Evolutionary conservation across 805 yeast species (phyloP), one percentile per base, ranked within the genome.

Genomic region (Ogataea nonfermentans): DNA sequence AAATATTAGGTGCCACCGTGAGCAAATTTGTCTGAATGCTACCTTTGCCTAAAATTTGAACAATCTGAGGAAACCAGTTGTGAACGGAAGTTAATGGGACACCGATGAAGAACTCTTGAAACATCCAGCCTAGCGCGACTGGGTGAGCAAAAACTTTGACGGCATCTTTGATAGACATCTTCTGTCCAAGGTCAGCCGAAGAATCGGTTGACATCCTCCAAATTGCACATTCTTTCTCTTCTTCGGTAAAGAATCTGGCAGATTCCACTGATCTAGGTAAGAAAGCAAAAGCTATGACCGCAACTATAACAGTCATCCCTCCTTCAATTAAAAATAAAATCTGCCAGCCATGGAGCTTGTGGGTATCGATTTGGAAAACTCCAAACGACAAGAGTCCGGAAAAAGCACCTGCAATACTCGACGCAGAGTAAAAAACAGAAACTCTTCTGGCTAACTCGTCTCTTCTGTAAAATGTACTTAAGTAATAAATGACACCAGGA

Each of bases 61-160:
- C 58, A 43, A 67, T 67, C 47, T 71, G 77, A 3, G 78, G 76
- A 45, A 71, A 68, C 74, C 74, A 70, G 51, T 68, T 70, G 40
- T 67, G 66, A 42, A 68, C 63, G n/a, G 74, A 69, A 43, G 68
- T 70, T 24, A 72, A 53, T 2, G 77, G 77, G 16, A 72, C 77
- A 39, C 76, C 77, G 32, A 71, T 63, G 28, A 66, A 57, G 31
- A 71, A 53, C 57, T 72, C 76, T 24, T 51, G 45, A 9, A 70
- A 52, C 60, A 72, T 55, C 76, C 76, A 72, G 9, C 64, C 65
- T 36, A 67, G 47, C 9, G 68, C 61, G 7, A 70, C 63, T 5
- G 78, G 78, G 44, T 69, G 73, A 29, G 56, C 57, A 47, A 72
- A 70, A 8, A 71, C 73, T 40, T 9, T 12, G 11, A 37, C 6